A percentile compares a stretch with the other conserved stretches of the same genome.
These are phyloP conservation scores for Hypomyces perniciosus DNA, from an alignment of 2,329 filamentous ascomycete species.

Conservation along the genomic window DNA sequence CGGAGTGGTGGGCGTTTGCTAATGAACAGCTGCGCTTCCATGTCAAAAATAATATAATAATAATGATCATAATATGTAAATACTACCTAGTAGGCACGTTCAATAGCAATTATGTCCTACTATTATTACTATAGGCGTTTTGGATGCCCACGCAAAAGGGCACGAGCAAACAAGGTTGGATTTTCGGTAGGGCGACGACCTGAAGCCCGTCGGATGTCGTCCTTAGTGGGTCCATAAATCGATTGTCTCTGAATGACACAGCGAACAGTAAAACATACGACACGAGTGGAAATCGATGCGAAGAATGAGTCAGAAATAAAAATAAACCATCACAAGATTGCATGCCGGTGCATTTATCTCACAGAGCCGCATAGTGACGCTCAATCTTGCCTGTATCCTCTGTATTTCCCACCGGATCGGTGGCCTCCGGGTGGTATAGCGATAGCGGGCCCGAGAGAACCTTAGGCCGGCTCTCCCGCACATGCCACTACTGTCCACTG, in stretches of 20 bases:
- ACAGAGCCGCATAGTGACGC: neutral
- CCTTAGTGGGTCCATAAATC: slow-evolving; percentile 20
- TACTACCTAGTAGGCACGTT: no score
- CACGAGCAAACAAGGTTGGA: slow-evolving; percentile 4
- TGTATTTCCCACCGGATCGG: neutral
- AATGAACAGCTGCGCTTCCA: no score
- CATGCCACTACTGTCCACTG: neutral
- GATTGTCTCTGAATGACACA: neutral
- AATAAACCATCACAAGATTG: no score
- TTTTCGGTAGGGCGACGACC: slow-evolving; percentile 13
- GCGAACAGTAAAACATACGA: neutral
- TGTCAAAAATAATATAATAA: no score
- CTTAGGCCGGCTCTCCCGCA: neutral
- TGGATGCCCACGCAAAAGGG: no score
- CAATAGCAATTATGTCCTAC: no score
- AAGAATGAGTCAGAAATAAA: no score
- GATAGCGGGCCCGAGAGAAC: neutral
- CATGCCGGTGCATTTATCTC: no score
- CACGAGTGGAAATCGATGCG: neutral
- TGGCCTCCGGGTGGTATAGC: neutral
- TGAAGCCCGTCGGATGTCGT: slow-evolving; percentile 29
- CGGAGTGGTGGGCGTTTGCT: no score
- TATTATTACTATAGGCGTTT: no score
- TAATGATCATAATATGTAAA: no score
- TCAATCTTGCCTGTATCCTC: neutral